These are phyloP conservation scores for Thalassiosira hispida DNA, from an alignment of 352 stramenopile genomes.

Conservation along the genomic window DNA sequence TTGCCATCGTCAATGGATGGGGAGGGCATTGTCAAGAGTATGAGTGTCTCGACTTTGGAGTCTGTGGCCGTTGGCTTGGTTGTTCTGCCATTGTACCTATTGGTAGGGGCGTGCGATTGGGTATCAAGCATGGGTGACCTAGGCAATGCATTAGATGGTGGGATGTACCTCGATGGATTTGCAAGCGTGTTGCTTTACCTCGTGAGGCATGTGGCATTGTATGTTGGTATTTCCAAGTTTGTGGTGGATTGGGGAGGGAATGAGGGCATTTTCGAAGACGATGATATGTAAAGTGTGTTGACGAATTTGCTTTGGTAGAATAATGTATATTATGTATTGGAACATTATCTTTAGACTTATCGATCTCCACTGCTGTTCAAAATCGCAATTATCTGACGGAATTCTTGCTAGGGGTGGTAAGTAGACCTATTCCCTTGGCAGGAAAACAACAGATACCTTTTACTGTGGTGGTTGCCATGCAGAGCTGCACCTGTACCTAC, in stretches of 20 bases:
- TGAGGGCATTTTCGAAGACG: slow-evolving; percentile 44
- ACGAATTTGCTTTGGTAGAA: no score
- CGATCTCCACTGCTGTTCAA: no score
- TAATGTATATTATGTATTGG: no score
- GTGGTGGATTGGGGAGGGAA: slow-evolving; percentile 76
- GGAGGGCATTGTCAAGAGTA: slow-evolving; percentile 26
- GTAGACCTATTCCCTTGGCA: no score
- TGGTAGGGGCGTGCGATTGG: slow-evolving; percentile 78
- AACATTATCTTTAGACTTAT: no score
- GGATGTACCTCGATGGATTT: slow-evolving; percentile 52
- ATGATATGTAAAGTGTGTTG: slow-evolving; percentile 22
- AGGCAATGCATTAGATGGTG: slow-evolving; percentile 37
- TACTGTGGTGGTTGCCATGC: no score
- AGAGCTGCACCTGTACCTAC: no score
- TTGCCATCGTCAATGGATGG: slow-evolving; percentile 13
- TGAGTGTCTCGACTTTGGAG: slow-evolving; percentile 52
- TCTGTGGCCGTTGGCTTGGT: slow-evolving; percentile 55
- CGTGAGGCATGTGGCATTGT: slow-evolving; percentile 73
- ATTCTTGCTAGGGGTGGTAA: no score
- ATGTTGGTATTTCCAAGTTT: slow-evolving; percentile 79
- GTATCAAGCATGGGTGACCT: slow-evolving; percentile 64
- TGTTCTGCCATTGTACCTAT: slow-evolving; percentile 68
- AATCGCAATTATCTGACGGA: no score
- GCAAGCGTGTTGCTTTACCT: slow-evolving; percentile 61
- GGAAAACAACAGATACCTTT: no score